Percentiles rank a stretch among this genome's conserved stretches.
Conservation (phyloP, 176 grass and related monocot genomes). For the Aegilops sharonensis region DNA sequence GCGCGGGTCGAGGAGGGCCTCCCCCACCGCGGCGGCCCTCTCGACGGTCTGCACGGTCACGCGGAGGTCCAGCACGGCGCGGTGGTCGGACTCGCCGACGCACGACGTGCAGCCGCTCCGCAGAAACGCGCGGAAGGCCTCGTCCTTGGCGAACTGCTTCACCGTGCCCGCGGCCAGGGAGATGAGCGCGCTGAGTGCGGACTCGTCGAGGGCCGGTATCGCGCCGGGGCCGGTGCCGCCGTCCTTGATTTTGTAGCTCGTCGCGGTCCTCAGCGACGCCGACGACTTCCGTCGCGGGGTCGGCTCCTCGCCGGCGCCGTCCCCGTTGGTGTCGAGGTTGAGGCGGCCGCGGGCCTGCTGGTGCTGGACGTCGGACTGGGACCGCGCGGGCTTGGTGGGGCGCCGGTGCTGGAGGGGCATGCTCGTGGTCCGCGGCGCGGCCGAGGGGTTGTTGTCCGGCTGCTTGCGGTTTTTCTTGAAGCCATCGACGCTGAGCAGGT, state of each 20-base stretch:
- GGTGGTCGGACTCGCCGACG: constrained; percentile 42
- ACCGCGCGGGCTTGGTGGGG: constrained; percentile 29
- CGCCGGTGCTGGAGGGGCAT: constrained; percentile 33
- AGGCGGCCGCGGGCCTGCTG: constrained; percentile 35
- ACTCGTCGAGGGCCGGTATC: constrained; percentile 51
- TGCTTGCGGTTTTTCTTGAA: constrained; percentile 44
- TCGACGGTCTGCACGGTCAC: constrained; percentile 45
- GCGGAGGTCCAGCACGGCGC: constrained; percentile 46
- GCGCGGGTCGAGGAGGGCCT: constrained; percentile 27
- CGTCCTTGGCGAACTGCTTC: constrained; percentile 35
- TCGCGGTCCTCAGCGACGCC: constrained; percentile 22
- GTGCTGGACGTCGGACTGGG: constrained; percentile 49
- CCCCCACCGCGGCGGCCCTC: constrained; percentile 9
- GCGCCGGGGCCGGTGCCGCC: background rate
- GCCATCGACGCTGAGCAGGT: constrained; percentile 44
- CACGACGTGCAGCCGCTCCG: constrained; percentile 36
- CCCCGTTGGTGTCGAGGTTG: background rate
- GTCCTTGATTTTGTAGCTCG: constrained; percentile 1
- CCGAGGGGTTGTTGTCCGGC: background rate
- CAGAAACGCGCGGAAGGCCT: constrained; percentile 42
- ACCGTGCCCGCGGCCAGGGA: constrained; percentile 34
- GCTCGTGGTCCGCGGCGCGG: constrained; percentile 28
- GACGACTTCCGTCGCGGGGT: constrained; percentile 2
- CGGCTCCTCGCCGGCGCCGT: background rate
- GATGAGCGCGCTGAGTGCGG: constrained; percentile 48